These are phyloP conservation scores for Solanum rostratum DNA, from an alignment of 257 asterid genomes.

Conservation along the genomic window DNA sequence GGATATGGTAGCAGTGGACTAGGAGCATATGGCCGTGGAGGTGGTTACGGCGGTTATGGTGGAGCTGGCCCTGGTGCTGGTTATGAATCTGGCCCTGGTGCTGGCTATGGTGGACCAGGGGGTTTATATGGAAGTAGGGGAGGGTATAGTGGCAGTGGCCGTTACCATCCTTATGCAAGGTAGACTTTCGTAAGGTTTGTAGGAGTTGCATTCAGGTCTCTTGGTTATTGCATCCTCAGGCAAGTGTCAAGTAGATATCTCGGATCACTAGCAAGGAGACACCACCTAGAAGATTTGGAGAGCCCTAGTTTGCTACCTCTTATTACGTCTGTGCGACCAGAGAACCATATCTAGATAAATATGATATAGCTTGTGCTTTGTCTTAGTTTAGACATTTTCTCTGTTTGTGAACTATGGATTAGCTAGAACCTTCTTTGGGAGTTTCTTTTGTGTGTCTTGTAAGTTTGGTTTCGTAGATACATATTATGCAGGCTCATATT, in stretches of 20 bases:
- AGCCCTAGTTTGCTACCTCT: slow-evolving; percentile 23
- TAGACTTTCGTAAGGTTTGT: slow-evolving; percentile 56
- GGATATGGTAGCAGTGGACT: slow-evolving; percentile 59
- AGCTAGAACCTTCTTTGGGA: background rate
- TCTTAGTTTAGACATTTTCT: background rate
- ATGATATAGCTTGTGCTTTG: background rate
- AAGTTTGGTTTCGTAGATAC: background rate
- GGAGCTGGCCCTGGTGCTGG: slow-evolving; percentile 64
- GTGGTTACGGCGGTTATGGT: slow-evolving; percentile 36
- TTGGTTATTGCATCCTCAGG: slow-evolving; percentile 44
- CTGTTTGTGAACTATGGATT: background rate
- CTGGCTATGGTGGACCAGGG: slow-evolving; percentile 65
- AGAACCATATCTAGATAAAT: slow-evolving; percentile 3
- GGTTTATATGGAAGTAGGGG: slow-evolving; percentile 89
- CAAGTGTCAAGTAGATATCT: slow-evolving; percentile 40
- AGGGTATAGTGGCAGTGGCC: slow-evolving; percentile 88
- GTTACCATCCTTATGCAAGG: slow-evolving; percentile 89
- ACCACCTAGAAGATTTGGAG: slow-evolving; percentile 43
- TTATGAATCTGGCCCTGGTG: slow-evolving; percentile 69
- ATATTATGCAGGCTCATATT: background rate
- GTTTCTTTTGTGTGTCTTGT: background rate
- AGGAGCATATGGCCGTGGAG: slow-evolving; percentile 80
- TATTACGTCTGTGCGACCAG: slow-evolving; percentile 6
- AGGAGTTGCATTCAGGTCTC: slow-evolving; percentile 51
- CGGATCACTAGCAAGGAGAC: slow-evolving; percentile 55